phyloP scores from a whole-genome alignment of 768 basidiomycete genomes.

The Mycena rosella region DNA sequence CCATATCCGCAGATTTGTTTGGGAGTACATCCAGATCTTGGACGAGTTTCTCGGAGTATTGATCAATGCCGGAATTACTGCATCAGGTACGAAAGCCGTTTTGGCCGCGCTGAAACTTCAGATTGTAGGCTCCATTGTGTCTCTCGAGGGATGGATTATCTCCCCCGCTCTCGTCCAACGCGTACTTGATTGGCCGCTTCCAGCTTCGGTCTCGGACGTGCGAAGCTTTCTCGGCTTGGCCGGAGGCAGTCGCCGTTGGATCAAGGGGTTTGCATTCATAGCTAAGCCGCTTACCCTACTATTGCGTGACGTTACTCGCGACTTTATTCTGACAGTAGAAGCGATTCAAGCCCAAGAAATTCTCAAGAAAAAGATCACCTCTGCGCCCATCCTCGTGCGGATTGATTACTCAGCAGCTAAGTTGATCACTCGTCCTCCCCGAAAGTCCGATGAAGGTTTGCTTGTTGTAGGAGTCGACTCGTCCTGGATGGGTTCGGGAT shows the following conservation, averaged over 20 bases:
- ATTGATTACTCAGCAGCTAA: conserved; percentile 47
- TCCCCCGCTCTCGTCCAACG: conserved; percentile 40
- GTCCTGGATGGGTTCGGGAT: conserved; percentile 47
- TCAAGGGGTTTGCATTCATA: conserved; percentile 41
- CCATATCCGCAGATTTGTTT: conserved; percentile 45
- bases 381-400: conserved; percentile 45
- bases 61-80: conserved; percentile 45
- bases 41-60: conserved; percentile 30
- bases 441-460: conserved; percentile 37
- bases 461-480: conserved; percentile 53
- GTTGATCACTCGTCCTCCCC: conserved; percentile 18
- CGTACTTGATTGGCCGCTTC: conserved; percentile 46
- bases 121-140: conserved; percentile 48
- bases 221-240: conserved; percentile 42
- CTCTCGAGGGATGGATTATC: conserved; percentile 46
- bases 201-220: conserved; percentile 34
- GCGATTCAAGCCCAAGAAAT: conserved; percentile 41
- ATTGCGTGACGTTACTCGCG: background rate
- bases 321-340: conserved; percentile 45
- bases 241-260: conserved; percentile 43
- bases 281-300: conserved; percentile 43
- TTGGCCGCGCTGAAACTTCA: conserved; percentile 37
- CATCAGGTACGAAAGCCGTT: conserved; percentile 47
- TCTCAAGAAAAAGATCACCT: conserved; percentile 40
- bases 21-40: conserved; percentile 39